phyloP scores from a whole-genome alignment of 129 eudicot genomes.

The Mikania micrantha region DNA sequence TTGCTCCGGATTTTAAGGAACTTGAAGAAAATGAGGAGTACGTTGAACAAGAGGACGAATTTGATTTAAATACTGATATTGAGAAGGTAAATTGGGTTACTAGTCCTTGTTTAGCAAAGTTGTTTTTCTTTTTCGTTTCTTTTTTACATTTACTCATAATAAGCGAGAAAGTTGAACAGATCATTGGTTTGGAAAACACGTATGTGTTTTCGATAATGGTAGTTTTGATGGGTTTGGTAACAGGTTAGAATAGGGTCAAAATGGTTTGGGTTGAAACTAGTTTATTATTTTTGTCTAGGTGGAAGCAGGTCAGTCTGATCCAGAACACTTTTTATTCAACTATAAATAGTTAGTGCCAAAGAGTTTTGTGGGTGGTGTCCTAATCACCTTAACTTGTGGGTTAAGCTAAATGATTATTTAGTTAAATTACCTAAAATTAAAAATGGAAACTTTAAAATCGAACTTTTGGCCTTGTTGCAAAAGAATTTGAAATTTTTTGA shows the following conservation, averaged over 20 bases:
- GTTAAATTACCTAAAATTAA: no score
- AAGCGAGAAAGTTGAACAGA: neutral
- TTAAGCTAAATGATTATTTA: no score
- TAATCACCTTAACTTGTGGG: no score
- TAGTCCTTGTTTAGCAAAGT: neutral
- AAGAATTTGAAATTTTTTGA: no score
- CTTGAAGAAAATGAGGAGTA: slow-evolving; percentile 94
- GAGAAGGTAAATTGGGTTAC: slow-evolving; percentile 39
- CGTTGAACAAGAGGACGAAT: slow-evolving; percentile 90
- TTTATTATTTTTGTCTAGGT: neutral
- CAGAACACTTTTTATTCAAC: neutral
- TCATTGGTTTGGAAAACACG: neutral
- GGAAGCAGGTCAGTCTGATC: neutral
- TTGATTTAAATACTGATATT: slow-evolving; percentile 65
- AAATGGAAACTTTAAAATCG: no score
- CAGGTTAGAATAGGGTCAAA: neutral
- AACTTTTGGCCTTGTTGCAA: no score
- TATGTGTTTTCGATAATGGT: neutral
- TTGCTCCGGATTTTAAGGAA: slow-evolving; percentile 92
- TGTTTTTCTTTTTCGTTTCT: neutral
- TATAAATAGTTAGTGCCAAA: neutral
- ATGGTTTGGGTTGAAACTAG: neutral
- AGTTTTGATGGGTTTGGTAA: neutral
- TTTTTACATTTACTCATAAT: neutral
- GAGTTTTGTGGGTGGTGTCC: neutral